Percentiles rank a stretch among this genome's conserved stretches.
phyloP scores from a whole-genome alignment of 176 grass and related monocot genomes.

The Thinopyrum elongatum region DNA sequence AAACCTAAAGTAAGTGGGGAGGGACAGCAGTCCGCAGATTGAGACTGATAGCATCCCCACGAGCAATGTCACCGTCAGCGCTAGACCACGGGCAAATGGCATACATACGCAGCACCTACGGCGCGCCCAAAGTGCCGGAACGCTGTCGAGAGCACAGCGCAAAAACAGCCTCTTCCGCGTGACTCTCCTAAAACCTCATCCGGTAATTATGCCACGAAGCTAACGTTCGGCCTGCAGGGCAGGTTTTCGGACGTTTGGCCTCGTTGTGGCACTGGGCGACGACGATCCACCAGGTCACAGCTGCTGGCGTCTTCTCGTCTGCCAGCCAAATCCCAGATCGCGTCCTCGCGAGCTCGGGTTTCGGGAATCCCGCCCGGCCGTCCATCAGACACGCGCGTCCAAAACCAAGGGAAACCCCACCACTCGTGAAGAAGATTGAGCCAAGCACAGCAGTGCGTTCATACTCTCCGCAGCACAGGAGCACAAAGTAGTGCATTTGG shows the following conservation, averaged over 20 bases:
- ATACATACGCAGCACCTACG: not conserved
- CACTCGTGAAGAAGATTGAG: too few species aligned
- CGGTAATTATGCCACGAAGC: not conserved
- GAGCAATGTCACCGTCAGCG: not conserved
- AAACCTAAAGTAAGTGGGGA: not conserved
- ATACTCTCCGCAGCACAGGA: too few species aligned
- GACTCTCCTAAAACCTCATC: not conserved
- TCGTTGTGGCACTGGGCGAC: not conserved
- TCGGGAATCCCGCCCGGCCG: not conserved
- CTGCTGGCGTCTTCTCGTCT: not conserved
- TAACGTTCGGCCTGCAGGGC: not conserved
- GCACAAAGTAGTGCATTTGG: not conserved
- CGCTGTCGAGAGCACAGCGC: not conserved
- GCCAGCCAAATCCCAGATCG: not conserved
- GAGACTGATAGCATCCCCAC: not conserved
- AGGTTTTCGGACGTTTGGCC: not conserved
- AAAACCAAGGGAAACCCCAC: not conserved
- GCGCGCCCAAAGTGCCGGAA: not conserved
- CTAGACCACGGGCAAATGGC: not conserved
- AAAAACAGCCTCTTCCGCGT: not conserved
- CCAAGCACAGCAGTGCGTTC: not conserved
- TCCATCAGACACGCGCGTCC: not conserved
- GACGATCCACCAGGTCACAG: slow-evolving; percentile 15
- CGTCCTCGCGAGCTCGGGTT: too few species aligned
- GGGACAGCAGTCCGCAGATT: not conserved